Percentiles rank a stretch among this genome's conserved stretches.
These are phyloP conservation scores for Amanita pseudoporphyria DNA, from an alignment of 768 basidiomycete species.

Conservation along the genomic window DNA sequence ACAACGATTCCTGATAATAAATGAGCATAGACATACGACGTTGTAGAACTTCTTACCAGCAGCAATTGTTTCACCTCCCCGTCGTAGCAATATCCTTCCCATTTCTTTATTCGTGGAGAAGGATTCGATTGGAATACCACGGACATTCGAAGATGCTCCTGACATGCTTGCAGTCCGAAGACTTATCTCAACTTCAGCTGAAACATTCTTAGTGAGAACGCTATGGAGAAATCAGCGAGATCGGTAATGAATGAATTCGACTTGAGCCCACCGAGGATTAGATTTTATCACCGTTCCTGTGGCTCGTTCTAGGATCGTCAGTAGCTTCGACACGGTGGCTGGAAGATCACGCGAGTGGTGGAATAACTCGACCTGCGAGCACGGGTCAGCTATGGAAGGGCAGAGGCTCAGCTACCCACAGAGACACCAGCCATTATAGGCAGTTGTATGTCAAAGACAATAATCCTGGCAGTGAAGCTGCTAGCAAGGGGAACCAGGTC, in stretches of 20 bases:
- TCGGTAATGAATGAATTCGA: background rate
- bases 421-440: conserved; percentile 85
- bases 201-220: conserved; percentile 74
- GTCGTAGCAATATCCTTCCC: conserved; percentile 82
- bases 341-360: conserved; percentile 92
- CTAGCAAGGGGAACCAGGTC: conserved; percentile 70
- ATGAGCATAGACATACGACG: too few species aligned
- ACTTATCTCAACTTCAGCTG: conserved; percentile 80
- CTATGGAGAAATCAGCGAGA: conserved; percentile 28
- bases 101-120: conserved; percentile 90
- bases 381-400: background rate
- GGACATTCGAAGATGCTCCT: conserved; percentile 30
- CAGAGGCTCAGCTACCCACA: conserved; percentile 31
- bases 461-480: conserved; percentile 76
- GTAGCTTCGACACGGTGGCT: conserved; percentile 73
- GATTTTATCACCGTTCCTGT: conserved; percentile 64
- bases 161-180: conserved; percentile 50
- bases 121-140: conserved; percentile 78
- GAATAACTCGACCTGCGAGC: conserved; percentile 75
- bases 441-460: conserved; percentile 86
- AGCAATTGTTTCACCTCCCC: conserved; percentile 90
- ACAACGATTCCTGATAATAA: background rate
- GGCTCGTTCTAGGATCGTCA: conserved; percentile 71
- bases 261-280: conserved; percentile 65
- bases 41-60: conserved; percentile 48